Evolutionary conservation across 495 filamentous ascomycete species (phyloP).

Genomic region (Xylaria acuta): DNA sequence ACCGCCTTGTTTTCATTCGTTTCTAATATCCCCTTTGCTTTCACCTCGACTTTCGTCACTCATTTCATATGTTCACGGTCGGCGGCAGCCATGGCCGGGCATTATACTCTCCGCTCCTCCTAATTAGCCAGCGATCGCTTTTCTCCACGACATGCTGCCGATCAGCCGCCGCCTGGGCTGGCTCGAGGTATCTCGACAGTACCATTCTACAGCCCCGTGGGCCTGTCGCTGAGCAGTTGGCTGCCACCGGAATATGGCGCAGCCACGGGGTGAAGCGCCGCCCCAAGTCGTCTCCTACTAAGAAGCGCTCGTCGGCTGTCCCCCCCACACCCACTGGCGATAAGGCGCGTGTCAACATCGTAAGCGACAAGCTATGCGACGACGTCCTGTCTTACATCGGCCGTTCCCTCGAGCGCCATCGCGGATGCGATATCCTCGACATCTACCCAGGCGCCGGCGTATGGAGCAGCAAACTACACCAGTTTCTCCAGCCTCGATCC

Average conservation of each 20-base stretch:
- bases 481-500: conserved; percentile 72
- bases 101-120: conserved; percentile 23
- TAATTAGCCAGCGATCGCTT: background rate
- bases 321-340: conserved; percentile 18
- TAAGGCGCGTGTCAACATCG: conserved; percentile 56
- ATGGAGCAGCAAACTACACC: conserved; percentile 76
- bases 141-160: conserved; percentile 6
- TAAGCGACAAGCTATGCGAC: conserved; percentile 64
- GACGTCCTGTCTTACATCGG: conserved; percentile 48
- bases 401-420: conserved; percentile 62
- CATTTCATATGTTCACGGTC: conserved; percentile 38
- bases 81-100: conserved; percentile 32
- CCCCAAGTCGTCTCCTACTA: conserved; percentile 6
- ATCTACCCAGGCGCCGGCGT: conserved; percentile 78
- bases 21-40: background rate
- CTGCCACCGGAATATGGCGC: conserved; percentile 29
- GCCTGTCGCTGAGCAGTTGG: conserved; percentile 32
- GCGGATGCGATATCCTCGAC: conserved; percentile 81
- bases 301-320: background rate
- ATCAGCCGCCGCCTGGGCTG: background rate
- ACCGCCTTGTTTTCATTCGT: background rate
- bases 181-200: conserved; percentile 20
- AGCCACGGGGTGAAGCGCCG: background rate
- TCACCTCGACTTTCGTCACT: conserved; percentile 17
- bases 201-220: conserved; percentile 5